phyloP scores from a whole-genome alignment of 768 basidiomycete species.

The Amanita muscaria region DNA sequence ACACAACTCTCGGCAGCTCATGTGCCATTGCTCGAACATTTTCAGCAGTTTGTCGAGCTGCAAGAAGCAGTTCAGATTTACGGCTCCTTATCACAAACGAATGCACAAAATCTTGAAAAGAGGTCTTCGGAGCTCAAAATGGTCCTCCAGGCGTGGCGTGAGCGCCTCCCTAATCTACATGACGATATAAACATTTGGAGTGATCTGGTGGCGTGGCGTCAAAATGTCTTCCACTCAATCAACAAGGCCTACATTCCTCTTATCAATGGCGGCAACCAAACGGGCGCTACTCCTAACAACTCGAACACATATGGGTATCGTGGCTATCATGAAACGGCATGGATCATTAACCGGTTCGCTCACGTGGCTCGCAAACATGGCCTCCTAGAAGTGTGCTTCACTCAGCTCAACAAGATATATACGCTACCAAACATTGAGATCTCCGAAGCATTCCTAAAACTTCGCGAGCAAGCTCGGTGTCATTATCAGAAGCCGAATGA shows the following conservation, averaged over 20 bases:
- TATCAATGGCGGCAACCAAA: constrained; percentile 51
- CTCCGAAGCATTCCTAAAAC: constrained; percentile 97
- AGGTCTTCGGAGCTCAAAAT: constrained; percentile 93
- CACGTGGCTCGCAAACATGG: constrained; percentile 98
- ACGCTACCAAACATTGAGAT: constrained; percentile 99
- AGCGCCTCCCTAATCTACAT: constrained; percentile 88
- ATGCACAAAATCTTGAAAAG: constrained; percentile 82
- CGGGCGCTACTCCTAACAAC: constrained; percentile 42
- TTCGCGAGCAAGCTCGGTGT: constrained; percentile 96
- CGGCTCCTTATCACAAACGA: constrained; percentile 80
- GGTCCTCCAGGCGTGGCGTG: constrained; percentile 95
- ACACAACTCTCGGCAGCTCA: constrained; percentile 84
- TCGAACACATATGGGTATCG: constrained; percentile 85
- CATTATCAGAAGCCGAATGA: constrained; percentile 95
- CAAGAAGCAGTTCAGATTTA: constrained; percentile 96
- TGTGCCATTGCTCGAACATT: constrained; percentile 90
- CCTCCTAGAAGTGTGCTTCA: constrained; percentile 92
- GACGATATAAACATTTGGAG: constrained; percentile 99
- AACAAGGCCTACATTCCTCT: constrained; percentile 95
- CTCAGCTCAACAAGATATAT: constrained; percentile 93
- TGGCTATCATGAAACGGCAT: constrained; percentile 98
- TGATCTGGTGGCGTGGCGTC: constrained; percentile 97
- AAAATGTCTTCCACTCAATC: constrained; percentile 96
- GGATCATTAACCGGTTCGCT: constrained; percentile 99
- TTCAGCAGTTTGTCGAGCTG: constrained; percentile 97